phyloP scores from a whole-genome alignment of 306 rosid genomes.

The Rosa rugosa region DNA sequence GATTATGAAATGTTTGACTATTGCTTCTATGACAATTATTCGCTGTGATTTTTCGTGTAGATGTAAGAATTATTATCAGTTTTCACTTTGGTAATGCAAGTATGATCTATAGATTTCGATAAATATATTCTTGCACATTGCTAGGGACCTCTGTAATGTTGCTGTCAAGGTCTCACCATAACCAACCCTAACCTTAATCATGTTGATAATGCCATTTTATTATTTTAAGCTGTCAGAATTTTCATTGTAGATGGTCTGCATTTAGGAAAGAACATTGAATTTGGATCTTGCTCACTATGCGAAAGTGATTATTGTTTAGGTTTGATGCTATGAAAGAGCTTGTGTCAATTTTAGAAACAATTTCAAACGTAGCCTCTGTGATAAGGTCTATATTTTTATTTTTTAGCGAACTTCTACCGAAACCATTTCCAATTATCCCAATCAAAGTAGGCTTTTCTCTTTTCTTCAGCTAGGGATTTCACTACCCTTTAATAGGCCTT shows the following conservation, averaged over 20 bases:
- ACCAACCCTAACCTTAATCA: background rate
- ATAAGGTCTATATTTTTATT: background rate
- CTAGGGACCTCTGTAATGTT: too few species aligned
- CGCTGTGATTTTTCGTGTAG: background rate
- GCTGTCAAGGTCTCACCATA: background rate
- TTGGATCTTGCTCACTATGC: background rate
- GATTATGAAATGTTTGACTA: background rate
- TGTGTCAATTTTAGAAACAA: background rate
- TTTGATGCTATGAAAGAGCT: background rate
- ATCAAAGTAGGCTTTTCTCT: too few species aligned
- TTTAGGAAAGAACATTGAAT: background rate
- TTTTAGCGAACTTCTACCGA: background rate
- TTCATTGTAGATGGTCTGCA: background rate
- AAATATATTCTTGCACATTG: background rate
- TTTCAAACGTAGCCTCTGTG: background rate
- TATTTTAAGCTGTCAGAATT: background rate
- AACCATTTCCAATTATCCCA: background rate
- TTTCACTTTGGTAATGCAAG: background rate
- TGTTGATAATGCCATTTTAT: background rate
- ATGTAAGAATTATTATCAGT: background rate
- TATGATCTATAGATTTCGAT: background rate
- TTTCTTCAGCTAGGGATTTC: too few species aligned
- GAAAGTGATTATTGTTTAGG: background rate
- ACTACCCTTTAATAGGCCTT: too few species aligned
- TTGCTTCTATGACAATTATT: background rate